Conservation (phyloP, 352 stramenopile species). For the Globisporangium orthogonon region DNA sequence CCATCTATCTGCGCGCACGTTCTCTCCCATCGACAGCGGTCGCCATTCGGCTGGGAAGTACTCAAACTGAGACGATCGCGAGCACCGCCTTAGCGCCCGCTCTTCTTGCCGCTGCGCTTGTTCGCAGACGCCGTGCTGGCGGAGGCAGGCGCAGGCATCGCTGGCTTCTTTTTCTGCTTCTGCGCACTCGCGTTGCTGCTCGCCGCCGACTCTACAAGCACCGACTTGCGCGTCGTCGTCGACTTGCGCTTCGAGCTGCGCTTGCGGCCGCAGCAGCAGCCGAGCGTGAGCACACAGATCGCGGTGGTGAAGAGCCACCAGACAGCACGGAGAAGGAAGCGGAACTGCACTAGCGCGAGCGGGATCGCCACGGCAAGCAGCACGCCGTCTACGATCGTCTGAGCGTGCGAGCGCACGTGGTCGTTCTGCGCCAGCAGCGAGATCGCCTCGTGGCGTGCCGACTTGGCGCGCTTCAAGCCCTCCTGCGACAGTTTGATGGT, state of each 20-base stretch:
- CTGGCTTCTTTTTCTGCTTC: constrained; percentile 7
- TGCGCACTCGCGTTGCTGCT: constrained; percentile 1
- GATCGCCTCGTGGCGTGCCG: constrained; percentile 43
- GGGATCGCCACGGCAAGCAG: constrained; percentile 41
- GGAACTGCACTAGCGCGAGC: constrained; percentile 40
- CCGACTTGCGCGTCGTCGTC: constrained; percentile 15
- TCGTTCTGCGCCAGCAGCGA: constrained; percentile 53
- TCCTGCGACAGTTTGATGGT: constrained; percentile 35
- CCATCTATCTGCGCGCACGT: not conserved
- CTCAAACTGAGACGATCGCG: not conserved
- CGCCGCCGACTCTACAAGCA: constrained; percentile 5
- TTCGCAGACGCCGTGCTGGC: constrained; percentile 2
- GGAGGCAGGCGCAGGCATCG: not conserved
- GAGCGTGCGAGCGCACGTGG: constrained; percentile 44
- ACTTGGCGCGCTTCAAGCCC: constrained; percentile 34
- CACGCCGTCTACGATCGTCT: constrained; percentile 60
- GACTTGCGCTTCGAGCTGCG: constrained; percentile 37
- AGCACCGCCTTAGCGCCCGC: constrained; percentile 1
- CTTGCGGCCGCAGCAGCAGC: constrained; percentile 51
- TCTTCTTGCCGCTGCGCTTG: constrained; percentile 13
- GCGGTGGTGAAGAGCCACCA: constrained; percentile 55
- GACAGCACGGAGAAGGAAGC: constrained; percentile 35
- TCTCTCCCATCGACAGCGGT: not conserved
- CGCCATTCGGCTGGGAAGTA: not conserved
- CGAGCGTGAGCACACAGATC: constrained; percentile 44